These are phyloP conservation scores for Anisodus tanguticus DNA, from an alignment of 257 asterid species.

Conservation along the genomic window DNA sequence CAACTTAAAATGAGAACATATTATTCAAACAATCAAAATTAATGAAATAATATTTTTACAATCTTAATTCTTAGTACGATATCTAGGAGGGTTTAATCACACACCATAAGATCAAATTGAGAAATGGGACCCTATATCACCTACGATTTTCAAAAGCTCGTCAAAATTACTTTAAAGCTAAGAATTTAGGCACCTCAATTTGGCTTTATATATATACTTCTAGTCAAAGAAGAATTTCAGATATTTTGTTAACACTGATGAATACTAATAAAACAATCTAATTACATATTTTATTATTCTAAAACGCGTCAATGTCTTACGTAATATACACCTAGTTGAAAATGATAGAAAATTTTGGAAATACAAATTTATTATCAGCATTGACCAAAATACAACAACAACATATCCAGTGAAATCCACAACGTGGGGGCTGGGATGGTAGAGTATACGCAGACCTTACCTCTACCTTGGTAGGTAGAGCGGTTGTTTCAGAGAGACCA, in stretches of 20 bases:
- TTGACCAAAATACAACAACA: not conserved
- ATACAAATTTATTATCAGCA: not conserved
- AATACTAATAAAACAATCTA: not conserved
- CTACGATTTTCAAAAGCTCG: not conserved
- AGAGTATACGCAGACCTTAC: too few species aligned
- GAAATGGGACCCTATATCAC: slow-evolving; percentile 9
- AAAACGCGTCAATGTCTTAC: not conserved
- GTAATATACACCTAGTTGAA: not conserved
- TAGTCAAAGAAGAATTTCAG: slow-evolving; percentile 16
- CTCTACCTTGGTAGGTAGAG: too few species aligned
- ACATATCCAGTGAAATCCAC: too few species aligned
- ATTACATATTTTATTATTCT: not conserved
- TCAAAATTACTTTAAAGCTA: not conserved
- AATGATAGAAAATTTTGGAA: slow-evolving; percentile 3
- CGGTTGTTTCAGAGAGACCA: too few species aligned
- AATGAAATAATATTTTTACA: not conserved
- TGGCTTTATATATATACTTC: not conserved
- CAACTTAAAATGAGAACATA: not conserved
- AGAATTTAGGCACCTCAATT: not conserved
- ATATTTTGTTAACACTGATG: not conserved
- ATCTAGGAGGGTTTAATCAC: not conserved
- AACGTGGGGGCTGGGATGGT: too few species aligned
- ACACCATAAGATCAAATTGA: not conserved
- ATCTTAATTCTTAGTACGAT: not conserved
- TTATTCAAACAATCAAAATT: not conserved